phyloP scores from a whole-genome alignment of 2,329 filamentous ascomycete genomes.

The Aspergillus tanneri region DNA sequence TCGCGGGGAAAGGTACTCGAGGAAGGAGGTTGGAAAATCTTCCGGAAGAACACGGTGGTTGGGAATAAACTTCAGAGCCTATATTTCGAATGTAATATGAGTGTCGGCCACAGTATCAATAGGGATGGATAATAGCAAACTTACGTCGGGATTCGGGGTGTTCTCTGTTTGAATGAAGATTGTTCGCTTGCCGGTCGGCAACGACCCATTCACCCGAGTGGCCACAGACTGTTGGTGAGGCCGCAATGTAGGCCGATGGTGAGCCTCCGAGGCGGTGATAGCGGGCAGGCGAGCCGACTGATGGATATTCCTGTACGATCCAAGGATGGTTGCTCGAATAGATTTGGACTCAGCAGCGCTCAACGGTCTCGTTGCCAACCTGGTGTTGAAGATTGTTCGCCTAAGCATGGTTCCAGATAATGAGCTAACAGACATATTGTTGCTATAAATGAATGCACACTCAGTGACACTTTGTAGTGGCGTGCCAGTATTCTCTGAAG shows the following conservation, averaged over 20 bases:
- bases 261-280: conserved; percentile 49
- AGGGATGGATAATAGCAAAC: conserved; percentile 17
- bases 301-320: conserved; percentile 41
- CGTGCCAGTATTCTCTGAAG: not conserved
- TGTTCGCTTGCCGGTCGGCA: conserved; percentile 57
- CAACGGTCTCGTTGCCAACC: conserved; percentile 19
- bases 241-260: conserved; percentile 47
- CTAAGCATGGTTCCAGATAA: conserved; percentile 34
- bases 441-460: not conserved
- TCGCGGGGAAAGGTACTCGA: conserved; percentile 89
- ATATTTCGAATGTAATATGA: not conserved
- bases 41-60: conserved; percentile 83
- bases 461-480: not conserved
- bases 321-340: conserved; percentile 30
- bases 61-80: conserved; percentile 87
- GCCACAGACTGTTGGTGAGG: conserved; percentile 42
- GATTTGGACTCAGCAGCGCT: conserved; percentile 27
- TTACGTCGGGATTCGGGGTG: conserved; percentile 87
- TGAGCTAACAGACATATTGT: conserved; percentile 34
- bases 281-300: conserved; percentile 47
- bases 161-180: conserved; percentile 98
- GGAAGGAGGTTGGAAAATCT: conserved; percentile 68
- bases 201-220: conserved; percentile 39
- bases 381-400: conserved; percentile 28
- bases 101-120: not conserved